phyloP scores from a whole-genome alignment of 148 eudicot genomes.

The Cornus controversa region DNA sequence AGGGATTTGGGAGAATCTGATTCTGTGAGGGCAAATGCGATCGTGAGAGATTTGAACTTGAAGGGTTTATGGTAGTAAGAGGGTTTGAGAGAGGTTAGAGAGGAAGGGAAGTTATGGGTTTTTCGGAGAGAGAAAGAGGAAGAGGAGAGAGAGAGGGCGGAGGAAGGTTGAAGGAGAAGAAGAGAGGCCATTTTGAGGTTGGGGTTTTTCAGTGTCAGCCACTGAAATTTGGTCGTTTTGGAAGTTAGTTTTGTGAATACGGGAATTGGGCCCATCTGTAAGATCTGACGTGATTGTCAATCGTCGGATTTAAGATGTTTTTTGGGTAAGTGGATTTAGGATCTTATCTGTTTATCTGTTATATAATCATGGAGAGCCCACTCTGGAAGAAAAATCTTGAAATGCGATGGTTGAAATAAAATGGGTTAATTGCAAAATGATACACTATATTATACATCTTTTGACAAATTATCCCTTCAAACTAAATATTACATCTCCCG shows the following conservation, averaged over 20 bases:
- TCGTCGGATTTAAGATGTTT: too few species aligned
- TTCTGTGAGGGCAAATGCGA: constrained; percentile 64
- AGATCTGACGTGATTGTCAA: too few species aligned
- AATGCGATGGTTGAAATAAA: too few species aligned
- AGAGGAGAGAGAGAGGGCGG: constrained; percentile 25
- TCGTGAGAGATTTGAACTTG: constrained; percentile 17
- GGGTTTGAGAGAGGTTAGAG: constrained; percentile 17
- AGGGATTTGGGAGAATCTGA: constrained; percentile 64
- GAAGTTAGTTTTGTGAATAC: background rate
- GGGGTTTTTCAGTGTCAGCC: background rate
- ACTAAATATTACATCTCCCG: too few species aligned
- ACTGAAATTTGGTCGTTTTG: background rate
- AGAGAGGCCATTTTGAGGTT: constrained; percentile 17
- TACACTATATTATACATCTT: too few species aligned
- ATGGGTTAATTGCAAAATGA: too few species aligned
- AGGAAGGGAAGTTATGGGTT: constrained; percentile 26
- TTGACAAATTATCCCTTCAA: too few species aligned
- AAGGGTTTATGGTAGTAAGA: constrained; percentile 20
- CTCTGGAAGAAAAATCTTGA: too few species aligned
- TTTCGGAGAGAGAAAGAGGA: constrained; percentile 17
- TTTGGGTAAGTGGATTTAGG: too few species aligned
- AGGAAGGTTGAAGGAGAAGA: constrained; percentile 25
- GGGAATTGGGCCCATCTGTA: background rate
- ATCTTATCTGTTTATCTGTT: too few species aligned
- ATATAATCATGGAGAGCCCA: too few species aligned